A percentile compares a stretch with the other conserved stretches of the same genome.
phyloP scores from a whole-genome alignment of 2,329 filamentous ascomycete species.

The Fusarium nodosum region DNA sequence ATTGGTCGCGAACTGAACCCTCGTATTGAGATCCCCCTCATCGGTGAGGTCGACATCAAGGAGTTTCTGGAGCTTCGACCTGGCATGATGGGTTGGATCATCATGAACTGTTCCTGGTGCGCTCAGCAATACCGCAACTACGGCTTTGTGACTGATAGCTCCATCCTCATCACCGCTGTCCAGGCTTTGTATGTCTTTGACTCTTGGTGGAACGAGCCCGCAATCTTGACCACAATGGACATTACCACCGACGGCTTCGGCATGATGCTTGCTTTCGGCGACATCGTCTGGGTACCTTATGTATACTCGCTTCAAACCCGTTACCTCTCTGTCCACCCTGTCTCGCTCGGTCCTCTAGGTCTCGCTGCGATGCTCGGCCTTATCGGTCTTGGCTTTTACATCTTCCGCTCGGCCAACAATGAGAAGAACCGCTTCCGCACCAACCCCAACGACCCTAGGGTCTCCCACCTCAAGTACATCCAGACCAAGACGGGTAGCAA shows the following conservation, averaged over 20 bases:
- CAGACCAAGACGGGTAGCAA: constrained; percentile 85
- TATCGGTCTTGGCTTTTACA: constrained; percentile 81
- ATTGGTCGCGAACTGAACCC: constrained; percentile 97
- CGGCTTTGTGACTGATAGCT: constrained; percentile 87
- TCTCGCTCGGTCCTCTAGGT: constrained; percentile 79
- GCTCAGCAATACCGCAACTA: constrained; percentile 90
- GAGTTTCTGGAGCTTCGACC: constrained; percentile 91
- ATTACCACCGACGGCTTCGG: constrained; percentile 94
- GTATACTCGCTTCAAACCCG: constrained; percentile 86
- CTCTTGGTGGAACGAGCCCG: constrained; percentile 86
- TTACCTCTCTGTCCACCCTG: constrained; percentile 86
- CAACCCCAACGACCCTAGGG: constrained; percentile 82
- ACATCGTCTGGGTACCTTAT: constrained; percentile 93
- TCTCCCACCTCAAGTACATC: constrained; percentile 87
- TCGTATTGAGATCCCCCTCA: constrained; percentile 79
- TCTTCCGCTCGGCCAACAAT: constrained; percentile 94
- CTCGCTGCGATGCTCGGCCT: constrained; percentile 75
- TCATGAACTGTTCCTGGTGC: constrained; percentile 86
- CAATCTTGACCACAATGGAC: constrained; percentile 93
- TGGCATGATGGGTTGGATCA: constrained; percentile 88
- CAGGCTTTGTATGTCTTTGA: constrained; percentile 89
- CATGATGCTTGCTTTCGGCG: constrained; percentile 94
- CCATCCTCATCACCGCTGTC: constrained; percentile 80
- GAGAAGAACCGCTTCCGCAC: constrained; percentile 96
- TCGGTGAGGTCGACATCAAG: constrained; percentile 92